Percentiles rank a stretch among this genome's conserved stretches.
These are phyloP conservation scores for Dendrobium huoshanense DNA, from an alignment of 106 monocot genomes.

Conservation along the genomic window DNA sequence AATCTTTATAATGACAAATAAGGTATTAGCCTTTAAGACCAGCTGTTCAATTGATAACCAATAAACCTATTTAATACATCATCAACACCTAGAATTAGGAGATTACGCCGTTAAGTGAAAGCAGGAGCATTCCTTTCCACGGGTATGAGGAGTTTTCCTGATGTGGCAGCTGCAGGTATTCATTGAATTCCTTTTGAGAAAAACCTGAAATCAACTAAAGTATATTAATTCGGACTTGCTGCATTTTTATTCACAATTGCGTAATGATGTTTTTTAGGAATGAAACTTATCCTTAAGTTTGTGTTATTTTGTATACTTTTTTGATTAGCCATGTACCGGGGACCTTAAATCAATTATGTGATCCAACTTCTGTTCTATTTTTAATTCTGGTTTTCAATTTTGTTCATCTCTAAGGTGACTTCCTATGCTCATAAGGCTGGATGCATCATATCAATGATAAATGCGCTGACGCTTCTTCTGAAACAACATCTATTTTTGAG, in stretches of 20 bases:
- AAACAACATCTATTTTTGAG: conserved; percentile 2
- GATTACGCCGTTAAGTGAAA: too few species aligned
- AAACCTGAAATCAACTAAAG: neutral
- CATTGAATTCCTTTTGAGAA: too few species aligned
- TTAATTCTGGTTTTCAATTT: neutral
- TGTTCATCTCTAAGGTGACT: neutral
- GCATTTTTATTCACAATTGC: neutral
- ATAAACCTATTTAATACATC: too few species aligned
- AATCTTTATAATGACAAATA: too few species aligned
- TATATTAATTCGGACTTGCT: neutral
- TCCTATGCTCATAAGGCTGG: neutral
- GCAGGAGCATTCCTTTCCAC: too few species aligned
- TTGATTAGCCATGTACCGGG: neutral
- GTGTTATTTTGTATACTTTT: neutral
- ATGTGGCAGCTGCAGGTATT: too few species aligned
- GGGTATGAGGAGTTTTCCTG: too few species aligned
- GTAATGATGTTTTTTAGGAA: neutral
- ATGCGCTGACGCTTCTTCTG: neutral
- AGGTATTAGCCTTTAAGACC: too few species aligned
- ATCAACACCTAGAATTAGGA: too few species aligned
- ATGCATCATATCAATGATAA: neutral
- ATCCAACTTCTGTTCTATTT: neutral
- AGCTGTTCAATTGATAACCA: too few species aligned
- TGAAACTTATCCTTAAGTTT: neutral
- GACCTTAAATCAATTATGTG: neutral